A percentile compares a stretch with the other conserved stretches of the same genome.
Conservation (phyloP, 2,329 filamentous ascomycete species). For the Phaeophleospora eucalypticola region DNA sequence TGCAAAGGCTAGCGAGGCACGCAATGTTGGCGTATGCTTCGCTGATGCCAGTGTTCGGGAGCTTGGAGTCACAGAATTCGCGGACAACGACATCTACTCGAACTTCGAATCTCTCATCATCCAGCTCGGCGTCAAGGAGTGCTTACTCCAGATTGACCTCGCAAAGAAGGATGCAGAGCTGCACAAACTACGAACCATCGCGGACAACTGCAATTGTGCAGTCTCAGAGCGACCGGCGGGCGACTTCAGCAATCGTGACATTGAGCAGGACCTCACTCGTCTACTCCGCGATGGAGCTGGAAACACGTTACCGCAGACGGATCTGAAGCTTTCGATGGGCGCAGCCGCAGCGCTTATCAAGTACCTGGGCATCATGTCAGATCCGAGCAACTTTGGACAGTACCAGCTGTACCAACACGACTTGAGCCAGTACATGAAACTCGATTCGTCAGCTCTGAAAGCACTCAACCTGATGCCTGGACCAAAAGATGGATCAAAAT, state of each 20-base stretch:
- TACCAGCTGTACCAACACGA: constrained; percentile 98
- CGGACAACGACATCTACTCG: constrained; percentile 98
- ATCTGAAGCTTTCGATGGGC: constrained; percentile 93
- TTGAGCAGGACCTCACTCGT: constrained; percentile 88
- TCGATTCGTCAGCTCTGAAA: constrained; percentile 89
- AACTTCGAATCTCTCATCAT: constrained; percentile 97
- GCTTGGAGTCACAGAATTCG: constrained; percentile 92
- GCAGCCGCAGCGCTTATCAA: constrained; percentile 90
- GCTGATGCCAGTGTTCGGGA: constrained; percentile 95
- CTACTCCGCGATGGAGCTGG: constrained; percentile 83
- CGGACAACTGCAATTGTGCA: constrained; percentile 87
- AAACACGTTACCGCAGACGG: constrained; percentile 77
- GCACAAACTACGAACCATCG: constrained; percentile 79
- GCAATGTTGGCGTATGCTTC: constrained; percentile 91
- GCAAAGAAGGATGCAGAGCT: constrained; percentile 83
- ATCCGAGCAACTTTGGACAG: constrained; percentile 92
- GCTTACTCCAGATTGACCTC: constrained; percentile 75
- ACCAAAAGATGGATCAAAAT: constrained; percentile 89
- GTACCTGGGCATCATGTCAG: constrained; percentile 85
- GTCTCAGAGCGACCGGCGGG: constrained; percentile 71
- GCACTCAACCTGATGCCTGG: constrained; percentile 97
- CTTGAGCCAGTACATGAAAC: constrained; percentile 94
- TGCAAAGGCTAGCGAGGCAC: constrained; percentile 77
- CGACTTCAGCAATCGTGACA: constrained; percentile 86
- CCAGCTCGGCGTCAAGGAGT: constrained; percentile 92